These are phyloP conservation scores for Guyanaporus albipodus DNA, from an alignment of 768 basidiomycete species.

Conservation along the genomic window DNA sequence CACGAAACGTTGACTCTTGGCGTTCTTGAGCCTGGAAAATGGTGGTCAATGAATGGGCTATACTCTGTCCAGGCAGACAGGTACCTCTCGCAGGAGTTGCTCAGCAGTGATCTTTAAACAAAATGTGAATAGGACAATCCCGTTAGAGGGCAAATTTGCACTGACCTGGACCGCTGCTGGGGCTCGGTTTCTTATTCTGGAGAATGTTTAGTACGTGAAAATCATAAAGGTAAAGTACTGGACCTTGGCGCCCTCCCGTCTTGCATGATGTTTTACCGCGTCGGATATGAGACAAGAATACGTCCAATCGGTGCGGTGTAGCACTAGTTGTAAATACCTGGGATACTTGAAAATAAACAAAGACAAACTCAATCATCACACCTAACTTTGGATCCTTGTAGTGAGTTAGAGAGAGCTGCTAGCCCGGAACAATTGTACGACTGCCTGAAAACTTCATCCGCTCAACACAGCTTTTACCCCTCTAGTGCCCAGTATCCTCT, in stretches of 20 bases:
- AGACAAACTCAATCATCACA: constrained; percentile 9
- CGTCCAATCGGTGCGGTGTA: not conserved
- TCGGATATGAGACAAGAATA: not conserved
- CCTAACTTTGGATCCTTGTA: not conserved
- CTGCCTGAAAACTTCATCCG: constrained; percentile 1
- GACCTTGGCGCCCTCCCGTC: constrained; percentile 80
- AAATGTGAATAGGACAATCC: constrained; percentile 13
- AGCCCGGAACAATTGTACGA: too few relatives aligned
- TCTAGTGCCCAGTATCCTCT: constrained; percentile 55
- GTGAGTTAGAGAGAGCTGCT: too few relatives aligned
- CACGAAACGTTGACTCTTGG: constrained; percentile 87
- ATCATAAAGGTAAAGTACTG: constrained; percentile 2
- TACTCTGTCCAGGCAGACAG: constrained; percentile 1
- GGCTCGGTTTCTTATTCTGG: constrained; percentile 91
- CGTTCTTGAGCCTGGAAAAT: constrained; percentile 83
- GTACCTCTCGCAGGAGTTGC: constrained; percentile 91
- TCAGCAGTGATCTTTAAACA: constrained; percentile 87
- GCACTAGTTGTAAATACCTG: not conserved
- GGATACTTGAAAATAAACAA: constrained; percentile 9
- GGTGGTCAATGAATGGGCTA: constrained; percentile 1
- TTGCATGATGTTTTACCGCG: constrained; percentile 46
- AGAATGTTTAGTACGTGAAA: constrained; percentile 5
- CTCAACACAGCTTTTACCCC: constrained; percentile 18
- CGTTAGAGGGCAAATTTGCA: constrained; percentile 1
- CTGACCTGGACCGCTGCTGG: constrained; percentile 88